phyloP scores from a whole-genome alignment of 2,329 filamentous ascomycete species.

The Alternaria metachromatica region DNA sequence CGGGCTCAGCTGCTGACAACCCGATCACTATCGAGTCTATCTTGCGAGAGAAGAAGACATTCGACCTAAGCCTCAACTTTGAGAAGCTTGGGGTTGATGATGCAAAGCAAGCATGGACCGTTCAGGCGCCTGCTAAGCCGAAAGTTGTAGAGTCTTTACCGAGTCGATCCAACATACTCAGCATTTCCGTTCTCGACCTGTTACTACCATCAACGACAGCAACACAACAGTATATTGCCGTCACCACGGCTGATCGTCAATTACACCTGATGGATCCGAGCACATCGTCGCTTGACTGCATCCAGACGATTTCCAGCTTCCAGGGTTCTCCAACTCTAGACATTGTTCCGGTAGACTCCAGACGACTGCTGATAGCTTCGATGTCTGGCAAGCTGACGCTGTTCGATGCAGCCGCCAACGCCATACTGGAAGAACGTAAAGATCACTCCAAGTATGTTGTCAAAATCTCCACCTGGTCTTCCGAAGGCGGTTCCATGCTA shows the following conservation, averaged over 20 bases:
- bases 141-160: slow-evolving; percentile 53
- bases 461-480: slow-evolving; percentile 53
- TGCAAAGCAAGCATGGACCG: slow-evolving; percentile 53
- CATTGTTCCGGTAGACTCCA: slow-evolving; percentile 51
- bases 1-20: slow-evolving; percentile 51
- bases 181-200: slow-evolving; percentile 54
- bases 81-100: slow-evolving; percentile 61
- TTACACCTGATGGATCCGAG: slow-evolving; percentile 56
- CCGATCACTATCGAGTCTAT: slow-evolving; percentile 65
- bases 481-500: slow-evolving; percentile 34
- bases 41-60: slow-evolving; percentile 66
- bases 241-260: slow-evolving; percentile 50
- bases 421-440: slow-evolving; percentile 56
- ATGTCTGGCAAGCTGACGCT: slow-evolving; percentile 66
- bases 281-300: slow-evolving; percentile 38
- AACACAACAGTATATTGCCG: slow-evolving; percentile 36
- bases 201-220: slow-evolving; percentile 18
- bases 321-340: slow-evolving; percentile 64
- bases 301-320: slow-evolving; percentile 48
- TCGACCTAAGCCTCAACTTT: slow-evolving; percentile 62
- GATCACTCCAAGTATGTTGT: slow-evolving; percentile 68
- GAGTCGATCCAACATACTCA: slow-evolving; percentile 61
- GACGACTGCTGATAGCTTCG: slow-evolving; percentile 59
- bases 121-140: slow-evolving; percentile 55
- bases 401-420: slow-evolving; percentile 50